A percentile compares a stretch with the other conserved stretches of the same genome.
Evolutionary conservation across 164 flowering plant genomes (phyloP).

Genomic region (Umbilicus rupestris): DNA sequence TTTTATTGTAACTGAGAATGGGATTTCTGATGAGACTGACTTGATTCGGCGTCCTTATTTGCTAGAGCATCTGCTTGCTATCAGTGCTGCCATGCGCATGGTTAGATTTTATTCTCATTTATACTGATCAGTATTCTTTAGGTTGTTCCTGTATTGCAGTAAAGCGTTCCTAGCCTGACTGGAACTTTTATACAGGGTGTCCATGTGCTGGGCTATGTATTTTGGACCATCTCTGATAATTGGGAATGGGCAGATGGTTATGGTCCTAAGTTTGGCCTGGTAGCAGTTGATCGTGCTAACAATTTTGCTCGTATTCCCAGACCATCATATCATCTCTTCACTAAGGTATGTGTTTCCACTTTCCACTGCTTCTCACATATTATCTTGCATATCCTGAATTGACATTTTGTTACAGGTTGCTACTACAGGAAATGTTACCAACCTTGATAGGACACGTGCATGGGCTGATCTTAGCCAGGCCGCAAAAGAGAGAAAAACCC

Average conservation of each 20-base stretch:
- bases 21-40: conserved; percentile 86
- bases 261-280: conserved; percentile 98
- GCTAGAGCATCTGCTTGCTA: conserved; percentile 82
- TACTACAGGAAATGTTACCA: conserved; percentile 55
- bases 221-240: conserved; percentile 96
- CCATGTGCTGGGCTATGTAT: conserved; percentile 77
- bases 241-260: conserved; percentile 99
- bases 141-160: neutral
- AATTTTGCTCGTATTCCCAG: conserved; percentile 72
- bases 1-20: conserved; percentile 84
- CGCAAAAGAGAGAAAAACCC: conserved; percentile 48
- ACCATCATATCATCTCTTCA: conserved; percentile 78
- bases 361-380: neutral
- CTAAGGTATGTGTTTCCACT: conserved; percentile 38
- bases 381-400: neutral
- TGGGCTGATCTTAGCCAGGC: conserved; percentile 76
- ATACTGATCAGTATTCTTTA: neutral
- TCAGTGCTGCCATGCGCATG: conserved; percentile 76
- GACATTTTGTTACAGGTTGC: conserved; percentile 44
- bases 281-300: conserved; percentile 86
- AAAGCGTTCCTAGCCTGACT: conserved; percentile 6
- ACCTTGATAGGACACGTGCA: conserved; percentile 53
- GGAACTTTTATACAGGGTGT: conserved; percentile 53
- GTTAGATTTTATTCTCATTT: conserved; percentile 23
- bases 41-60: conserved; percentile 78